phyloP scores from a whole-genome alignment of 129 eudicot genomes.

The Pseudognaphalium luteoalbum region DNA sequence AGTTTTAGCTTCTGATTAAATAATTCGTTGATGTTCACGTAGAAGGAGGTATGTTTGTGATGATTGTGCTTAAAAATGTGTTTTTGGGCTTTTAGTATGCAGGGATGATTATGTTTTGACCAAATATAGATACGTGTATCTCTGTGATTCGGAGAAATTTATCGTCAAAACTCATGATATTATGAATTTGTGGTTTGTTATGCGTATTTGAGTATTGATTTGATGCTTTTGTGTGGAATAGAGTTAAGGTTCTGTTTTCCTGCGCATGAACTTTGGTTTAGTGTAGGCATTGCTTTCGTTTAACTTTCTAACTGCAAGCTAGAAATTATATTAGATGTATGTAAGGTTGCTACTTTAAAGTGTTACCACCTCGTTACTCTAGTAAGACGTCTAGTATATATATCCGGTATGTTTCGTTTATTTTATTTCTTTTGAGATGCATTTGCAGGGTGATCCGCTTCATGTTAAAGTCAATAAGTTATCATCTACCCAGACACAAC shows the following conservation, averaged over 20 bases:
- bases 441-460: conserved; percentile 65
- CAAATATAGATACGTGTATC: not conserved
- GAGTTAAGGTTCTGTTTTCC: no score
- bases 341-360: not conserved
- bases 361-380: not conserved
- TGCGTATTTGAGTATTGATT: no score
- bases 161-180: not conserved
- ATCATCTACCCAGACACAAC: conserved; percentile 83
- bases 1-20: not conserved
- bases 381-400: not conserved
- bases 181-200: not conserved
- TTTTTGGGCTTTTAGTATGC: not conserved
- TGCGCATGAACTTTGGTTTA: not conserved
- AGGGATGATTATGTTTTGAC: not conserved
- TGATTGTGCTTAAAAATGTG: not conserved
- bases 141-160: not conserved
- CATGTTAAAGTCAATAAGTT: conserved; percentile 85
- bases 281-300: not conserved
- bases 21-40: no score
- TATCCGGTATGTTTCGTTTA: not conserved
- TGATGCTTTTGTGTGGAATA: no score
- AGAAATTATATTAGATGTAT: not conserved
- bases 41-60: not conserved
- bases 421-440: not conserved
- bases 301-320: not conserved